Evolutionary conservation across 2,329 filamentous ascomycete genomes (phyloP), one percentile per base, ranked within the genome.

Genomic region (Penicillium sp.): DNA sequence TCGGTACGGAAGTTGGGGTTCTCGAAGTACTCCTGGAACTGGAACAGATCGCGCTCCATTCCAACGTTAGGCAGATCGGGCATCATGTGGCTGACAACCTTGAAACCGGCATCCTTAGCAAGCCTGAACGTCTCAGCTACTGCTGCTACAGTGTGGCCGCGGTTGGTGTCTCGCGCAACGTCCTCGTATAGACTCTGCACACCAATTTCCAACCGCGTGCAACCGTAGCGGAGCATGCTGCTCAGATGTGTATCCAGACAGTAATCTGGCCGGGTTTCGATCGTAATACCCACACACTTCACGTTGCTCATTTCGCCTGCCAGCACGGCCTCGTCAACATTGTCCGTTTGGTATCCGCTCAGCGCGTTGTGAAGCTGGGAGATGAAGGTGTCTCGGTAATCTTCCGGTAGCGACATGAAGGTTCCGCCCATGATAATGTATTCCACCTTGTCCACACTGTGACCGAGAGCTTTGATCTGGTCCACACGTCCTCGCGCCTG

Each of bases 381-480:
- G 58, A 99, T 96, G 69, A 99, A 99, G 55, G 90, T 87, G 60
- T 99, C 91, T 29, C 94, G 83, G 75, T 99, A 99, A 25, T 88
- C 87, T 68, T 92, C 87, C 9, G 93, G 84, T 27, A 99, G 78
- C 3, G 93, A 97, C 95, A 99, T 99, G 77, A 99, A 99, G 0
- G 94, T 99, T 64, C 94, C 94, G 59, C 94, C 94, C 94, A 99
- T 99, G 72, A 99, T 96, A 71, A 99, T 99, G 75, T 97, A 99
- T 79, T 99, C 94, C 25, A 99, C 94, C 75, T 99, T 99, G 78
- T 99, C 94, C 47, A 99, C 94, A 45, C 91, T 96, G 75, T 99
- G 94, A 0, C 94, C 94, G 0, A 99, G 82, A 2, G 91, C 90
- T 75, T 96, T 95, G 71, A 99, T 91, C 78, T 99, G 94, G 68